These are phyloP conservation scores for Penicillium corylophilum DNA, from an alignment of 2,329 filamentous ascomycete species.

Conservation along the genomic window DNA sequence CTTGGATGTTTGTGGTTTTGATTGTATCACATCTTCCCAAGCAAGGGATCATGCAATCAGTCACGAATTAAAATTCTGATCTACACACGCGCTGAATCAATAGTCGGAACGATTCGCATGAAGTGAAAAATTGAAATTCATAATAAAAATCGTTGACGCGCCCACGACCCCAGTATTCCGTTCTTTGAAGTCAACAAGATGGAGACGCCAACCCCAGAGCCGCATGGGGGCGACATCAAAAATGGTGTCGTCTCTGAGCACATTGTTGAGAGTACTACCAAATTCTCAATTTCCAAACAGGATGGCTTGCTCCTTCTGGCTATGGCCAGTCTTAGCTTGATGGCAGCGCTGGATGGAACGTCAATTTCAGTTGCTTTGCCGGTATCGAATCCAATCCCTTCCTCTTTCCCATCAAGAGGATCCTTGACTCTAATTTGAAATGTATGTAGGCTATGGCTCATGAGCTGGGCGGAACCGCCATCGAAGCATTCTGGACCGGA, in stretches of 20 bases:
- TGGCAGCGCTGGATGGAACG: conserved; percentile 65
- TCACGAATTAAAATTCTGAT: background rate
- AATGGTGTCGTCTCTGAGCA: background rate
- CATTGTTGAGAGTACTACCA: background rate
- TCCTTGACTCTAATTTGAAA: background rate
- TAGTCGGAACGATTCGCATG: background rate
- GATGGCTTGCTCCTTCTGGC: background rate
- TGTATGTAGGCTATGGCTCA: conserved; percentile 47
- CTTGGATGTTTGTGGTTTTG: background rate
- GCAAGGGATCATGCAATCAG: background rate
- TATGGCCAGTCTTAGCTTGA: conserved; percentile 54
- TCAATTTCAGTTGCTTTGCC: conserved; percentile 63
- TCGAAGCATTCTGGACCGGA: conserved; percentile 70
- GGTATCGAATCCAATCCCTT: conserved; percentile 21
- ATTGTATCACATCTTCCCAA: background rate
- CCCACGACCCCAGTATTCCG: background rate
- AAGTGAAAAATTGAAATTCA: background rate
- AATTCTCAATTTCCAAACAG: background rate
- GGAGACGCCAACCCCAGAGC: background rate
- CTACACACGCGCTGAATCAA: background rate
- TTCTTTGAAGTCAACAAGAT: conserved; percentile 1
- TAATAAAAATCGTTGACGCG: background rate
- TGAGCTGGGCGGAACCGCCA: conserved; percentile 53
- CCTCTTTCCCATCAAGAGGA: background rate
- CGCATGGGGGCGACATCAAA: background rate